phyloP scores from a whole-genome alignment of 2,329 filamentous ascomycete species.

The Fusarium torulosum region DNA sequence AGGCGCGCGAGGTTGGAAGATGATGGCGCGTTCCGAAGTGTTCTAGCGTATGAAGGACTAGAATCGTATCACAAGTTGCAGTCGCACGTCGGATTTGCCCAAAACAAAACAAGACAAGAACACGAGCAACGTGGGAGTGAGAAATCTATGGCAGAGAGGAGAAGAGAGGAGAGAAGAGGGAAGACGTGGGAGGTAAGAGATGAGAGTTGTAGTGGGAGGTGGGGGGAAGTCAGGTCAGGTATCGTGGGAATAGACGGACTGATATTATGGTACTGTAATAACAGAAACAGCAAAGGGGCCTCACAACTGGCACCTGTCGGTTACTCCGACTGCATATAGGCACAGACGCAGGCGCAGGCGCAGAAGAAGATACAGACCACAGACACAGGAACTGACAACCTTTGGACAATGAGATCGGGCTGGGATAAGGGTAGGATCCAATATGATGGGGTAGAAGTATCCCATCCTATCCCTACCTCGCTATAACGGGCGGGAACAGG shows the following conservation, averaged over 20 bases:
- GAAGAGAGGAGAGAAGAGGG: conserved; percentile 31
- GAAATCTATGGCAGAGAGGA: conserved; percentile 27
- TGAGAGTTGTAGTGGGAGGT: conserved; percentile 36
- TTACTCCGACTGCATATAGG: conserved; percentile 38
- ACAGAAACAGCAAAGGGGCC: conserved; percentile 33
- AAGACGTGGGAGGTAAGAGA: conserved; percentile 26
- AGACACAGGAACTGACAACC: conserved; percentile 27
- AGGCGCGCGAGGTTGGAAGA: conserved; percentile 29
- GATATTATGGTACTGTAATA: conserved; percentile 33
- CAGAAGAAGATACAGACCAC: conserved; percentile 10
- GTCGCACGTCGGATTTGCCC: conserved; percentile 33
- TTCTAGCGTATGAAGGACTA: conserved; percentile 29
- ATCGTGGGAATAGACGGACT: conserved; percentile 28
- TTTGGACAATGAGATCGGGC: conserved; percentile 35
- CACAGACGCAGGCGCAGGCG: conserved; percentile 22
- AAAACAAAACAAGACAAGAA: conserved; percentile 23
- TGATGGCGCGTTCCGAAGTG: conserved; percentile 35
- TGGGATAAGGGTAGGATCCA: conserved; percentile 42
- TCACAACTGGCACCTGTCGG: conserved; percentile 40
- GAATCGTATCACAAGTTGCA: conserved; percentile 37
- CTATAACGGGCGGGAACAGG: conserved; percentile 36
- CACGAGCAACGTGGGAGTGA: conserved; percentile 22
- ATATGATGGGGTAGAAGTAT: conserved; percentile 44
- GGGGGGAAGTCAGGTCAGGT: conserved; percentile 28
- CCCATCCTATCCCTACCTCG: conserved; percentile 21